Evolutionary conservation across 2,329 filamentous ascomycete species (phyloP), one percentile per base, ranked within the genome.

Genomic region (Cytospora mali): DNA sequence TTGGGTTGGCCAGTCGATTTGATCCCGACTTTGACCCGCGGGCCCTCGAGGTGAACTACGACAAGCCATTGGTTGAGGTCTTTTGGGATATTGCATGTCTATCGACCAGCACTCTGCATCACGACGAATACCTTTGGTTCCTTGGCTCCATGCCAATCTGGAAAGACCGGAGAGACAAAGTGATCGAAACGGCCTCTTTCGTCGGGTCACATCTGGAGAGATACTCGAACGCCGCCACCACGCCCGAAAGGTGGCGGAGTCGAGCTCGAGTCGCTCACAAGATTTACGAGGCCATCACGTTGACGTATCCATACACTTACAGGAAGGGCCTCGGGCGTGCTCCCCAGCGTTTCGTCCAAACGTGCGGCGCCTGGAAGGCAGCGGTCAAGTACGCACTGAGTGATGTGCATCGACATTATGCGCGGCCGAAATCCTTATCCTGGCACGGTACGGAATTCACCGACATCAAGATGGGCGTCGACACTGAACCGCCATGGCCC

Each of bases 31-130:
- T 60, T 11, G 33, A 60, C 5, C 29, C 50, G 21, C 23, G 27
- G 21, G 14, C n/a, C 33, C 57, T 60, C 31, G 25, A 60, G 18
- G 49, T 60, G 7, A 23, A 60, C 35, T 60, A 60, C n/a, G 57
- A 60, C 27, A 60, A 60, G 6, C 9, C 29, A 6, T 14, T 60
- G 10, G 49, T 54, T 18, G 25, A 46, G 7, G 49, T 60, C 25
- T 35, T 39, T 9, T 60, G 57, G 57, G 57, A 60, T 6, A 29
- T 25, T 4, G 49, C 42, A 23, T 46, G 42, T 13, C 42, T 46
- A 5, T 46, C n/a, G 2, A 23, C 42, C 9, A n/a, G 23, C 9
- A 21, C 42, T 11, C 9, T 46, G n/a, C n/a, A 46, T 18, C n/a
- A 6, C 2, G n/a, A 21, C n/a, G 42, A 13, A 10, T 23, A 23